A percentile compares a stretch with the other conserved stretches of the same genome.
Evolutionary conservation across 2,329 filamentous ascomycete genomes (phyloP).

Genomic region (Monilinia fructicola): DNA sequence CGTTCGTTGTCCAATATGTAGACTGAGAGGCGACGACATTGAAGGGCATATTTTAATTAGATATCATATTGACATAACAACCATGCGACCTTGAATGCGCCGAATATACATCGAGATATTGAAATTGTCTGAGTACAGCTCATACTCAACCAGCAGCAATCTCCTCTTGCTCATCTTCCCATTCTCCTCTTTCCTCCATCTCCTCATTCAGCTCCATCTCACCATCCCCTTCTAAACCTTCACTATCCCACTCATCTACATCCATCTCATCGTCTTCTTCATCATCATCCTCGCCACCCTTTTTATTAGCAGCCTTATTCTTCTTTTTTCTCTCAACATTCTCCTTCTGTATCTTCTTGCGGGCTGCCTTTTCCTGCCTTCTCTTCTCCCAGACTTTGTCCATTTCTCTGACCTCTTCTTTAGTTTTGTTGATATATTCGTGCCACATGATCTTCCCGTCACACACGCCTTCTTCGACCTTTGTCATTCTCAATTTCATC

Average conservation of each 20-base stretch:
- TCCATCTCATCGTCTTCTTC: slow-evolving; percentile 51
- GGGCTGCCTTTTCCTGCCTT: slow-evolving; percentile 75
- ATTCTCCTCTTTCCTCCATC: slow-evolving; percentile 39
- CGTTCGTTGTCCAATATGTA: background rate
- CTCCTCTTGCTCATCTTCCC: slow-evolving; percentile 41
- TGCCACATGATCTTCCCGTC: slow-evolving; percentile 96
- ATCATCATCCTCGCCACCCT: slow-evolving; percentile 52
- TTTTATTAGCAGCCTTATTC: slow-evolving; percentile 48
- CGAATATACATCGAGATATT: slow-evolving; percentile 10
- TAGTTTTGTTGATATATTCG: slow-evolving; percentile 84
- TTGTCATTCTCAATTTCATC: slow-evolving; percentile 84
- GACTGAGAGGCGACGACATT: background rate
- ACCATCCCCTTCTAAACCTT: slow-evolving; percentile 40
- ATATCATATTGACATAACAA: slow-evolving; percentile 7
- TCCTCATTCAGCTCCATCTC: slow-evolving; percentile 41
- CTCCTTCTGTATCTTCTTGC: slow-evolving; percentile 79
- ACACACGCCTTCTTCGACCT: slow-evolving; percentile 93
- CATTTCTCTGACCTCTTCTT: slow-evolving; percentile 72
- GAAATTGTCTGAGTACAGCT: background rate
- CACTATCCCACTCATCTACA: slow-evolving; percentile 45
- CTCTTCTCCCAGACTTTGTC: slow-evolving; percentile 81
- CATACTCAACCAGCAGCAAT: slow-evolving; percentile 37
- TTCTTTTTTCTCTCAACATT: slow-evolving; percentile 87
- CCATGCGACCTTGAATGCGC: background rate
- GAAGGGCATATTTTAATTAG: slow-evolving; percentile 5